These are phyloP conservation scores for Hansfordia pulvinata DNA, from an alignment of 2,329 filamentous ascomycete species.

Conservation along the genomic window DNA sequence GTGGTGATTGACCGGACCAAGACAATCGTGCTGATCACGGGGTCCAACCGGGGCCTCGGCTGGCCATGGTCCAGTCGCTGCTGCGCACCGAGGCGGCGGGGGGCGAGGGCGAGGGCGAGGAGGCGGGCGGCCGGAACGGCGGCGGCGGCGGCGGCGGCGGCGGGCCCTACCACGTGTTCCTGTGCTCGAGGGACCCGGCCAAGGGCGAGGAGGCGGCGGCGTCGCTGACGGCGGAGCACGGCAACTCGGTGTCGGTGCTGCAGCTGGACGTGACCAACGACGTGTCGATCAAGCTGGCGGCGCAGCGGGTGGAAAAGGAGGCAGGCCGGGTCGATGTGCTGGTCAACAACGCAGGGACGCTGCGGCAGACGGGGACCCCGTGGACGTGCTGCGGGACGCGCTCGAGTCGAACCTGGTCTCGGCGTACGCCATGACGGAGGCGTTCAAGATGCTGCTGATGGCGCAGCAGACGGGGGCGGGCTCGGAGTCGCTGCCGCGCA, in stretches of 20 bases:
- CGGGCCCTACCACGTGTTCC: slow-evolving; percentile 9
- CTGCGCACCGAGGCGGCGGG: slow-evolving; percentile 2
- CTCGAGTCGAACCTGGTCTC: slow-evolving; percentile 9
- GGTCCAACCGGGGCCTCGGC: slow-evolving; percentile 9
- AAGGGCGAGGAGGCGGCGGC: slow-evolving; percentile 4
- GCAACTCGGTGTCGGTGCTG: slow-evolving; percentile 7
- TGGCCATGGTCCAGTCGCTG: slow-evolving; percentile 7
- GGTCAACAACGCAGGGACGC: slow-evolving; percentile 7
- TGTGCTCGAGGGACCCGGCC: slow-evolving; percentile 7
- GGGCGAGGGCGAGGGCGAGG: too few relatives aligned
- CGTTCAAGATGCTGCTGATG: slow-evolving; percentile 7
- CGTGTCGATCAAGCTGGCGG: slow-evolving; percentile 6
- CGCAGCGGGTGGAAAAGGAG: slow-evolving; percentile 3
- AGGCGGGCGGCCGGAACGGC: too few relatives aligned
- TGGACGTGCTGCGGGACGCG: slow-evolving; percentile 4
- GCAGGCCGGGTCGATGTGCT: slow-evolving; percentile 8
- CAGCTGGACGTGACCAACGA: slow-evolving; percentile 8
- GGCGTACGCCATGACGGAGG: slow-evolving; percentile 5
- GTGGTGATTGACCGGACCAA: slow-evolving; percentile 3
- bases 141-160: too few relatives aligned
- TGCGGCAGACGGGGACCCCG: slow-evolving; percentile 2
- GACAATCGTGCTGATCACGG: slow-evolving; percentile 9
- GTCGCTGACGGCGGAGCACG: slow-evolving; percentile 1
- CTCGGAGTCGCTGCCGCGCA: slow-evolving; percentile 2
- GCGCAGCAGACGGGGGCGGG: slow-evolving; percentile 2